Evolutionary conservation across 2,329 filamentous ascomycete species (phyloP), one percentile per base, ranked within the genome.

Genomic region (Fusarium sp.): DNA sequence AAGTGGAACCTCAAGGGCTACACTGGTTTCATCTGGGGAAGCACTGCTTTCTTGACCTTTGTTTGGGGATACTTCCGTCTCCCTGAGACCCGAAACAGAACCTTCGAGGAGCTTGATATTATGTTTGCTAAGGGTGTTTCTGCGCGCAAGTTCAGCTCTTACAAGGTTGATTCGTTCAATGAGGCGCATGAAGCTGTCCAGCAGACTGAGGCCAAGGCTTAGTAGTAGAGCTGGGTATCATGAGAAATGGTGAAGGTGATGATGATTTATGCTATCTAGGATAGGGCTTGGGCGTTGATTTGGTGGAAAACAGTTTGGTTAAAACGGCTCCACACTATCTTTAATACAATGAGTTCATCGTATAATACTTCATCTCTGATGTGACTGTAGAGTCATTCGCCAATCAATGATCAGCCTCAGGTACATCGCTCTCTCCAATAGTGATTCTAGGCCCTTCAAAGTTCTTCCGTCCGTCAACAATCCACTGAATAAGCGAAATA

Each of bases 101-200:
- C 84, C 0, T 84, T 86, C 47, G 85, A 86, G 69, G 86, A 88
- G 76, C 79, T 89, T 2, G 86, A 88, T 56, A 78, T 84, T 14
- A 72, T 89, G 44, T 89, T 89, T 73, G 70, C 73, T n/a, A 74
- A 73, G 46, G 47, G 53, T 14, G 57, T 75, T 1, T 55, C 71
- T 11, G 73, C 73, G 2, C 68, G 73, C 32, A 63, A 68, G 47
- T 70, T 70, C 3, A 67, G 63, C 29, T 67, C 64, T 11, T 67
- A 67, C 2, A 38, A 67, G 12, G 43, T 67, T 9, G 63, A 67
- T 5, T 63, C 64, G 0, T 67, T 67, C 5, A 30, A 63, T 14
- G 64, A 67, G 18, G 56, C 49, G 0, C 63, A 67, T 1, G 43
- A 9, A 8, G 56, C 63, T 44, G 40, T 66, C 9, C 25, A 30